phyloP scores from a whole-genome alignment of 192 early-diverging fungal species.

The Entomortierella lignicola region DNA sequence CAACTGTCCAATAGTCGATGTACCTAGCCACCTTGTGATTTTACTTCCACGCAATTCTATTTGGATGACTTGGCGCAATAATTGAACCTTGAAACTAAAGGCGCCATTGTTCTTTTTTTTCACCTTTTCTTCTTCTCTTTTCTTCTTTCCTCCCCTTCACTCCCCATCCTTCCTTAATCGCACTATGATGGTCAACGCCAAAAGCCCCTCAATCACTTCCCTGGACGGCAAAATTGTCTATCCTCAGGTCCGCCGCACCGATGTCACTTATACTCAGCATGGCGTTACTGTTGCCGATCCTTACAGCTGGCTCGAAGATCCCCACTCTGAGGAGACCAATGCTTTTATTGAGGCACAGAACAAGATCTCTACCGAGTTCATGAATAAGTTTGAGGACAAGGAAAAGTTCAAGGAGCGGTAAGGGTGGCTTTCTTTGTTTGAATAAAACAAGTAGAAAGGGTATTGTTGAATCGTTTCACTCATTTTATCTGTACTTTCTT shows the following conservation, averaged over 20 bases:
- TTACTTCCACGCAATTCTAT: too few relatives aligned
- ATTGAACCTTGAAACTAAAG: too few relatives aligned
- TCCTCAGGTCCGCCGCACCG: constrained; percentile 59
- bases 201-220: constrained; percentile 10
- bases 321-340: constrained; percentile 69
- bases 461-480: neutral
- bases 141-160: too few relatives aligned
- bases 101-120: too few relatives aligned
- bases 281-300: constrained; percentile 63
- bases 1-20: too few relatives aligned
- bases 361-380: constrained; percentile 56
- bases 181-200: too few relatives aligned
- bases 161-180: too few relatives aligned
- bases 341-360: constrained; percentile 74
- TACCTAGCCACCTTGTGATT: too few relatives aligned
- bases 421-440: neutral
- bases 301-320: constrained; percentile 77
- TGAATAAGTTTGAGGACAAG: constrained; percentile 55
- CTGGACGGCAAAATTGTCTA: constrained; percentile 50
- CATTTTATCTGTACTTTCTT: constrained; percentile 1
- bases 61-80: too few relatives aligned
- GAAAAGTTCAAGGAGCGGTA: constrained; percentile 51
- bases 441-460: neutral
- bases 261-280: constrained; percentile 56
- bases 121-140: too few relatives aligned